phyloP scores from a whole-genome alignment of 202 grass and related monocot species.

The Zoysia matrella region DNA sequence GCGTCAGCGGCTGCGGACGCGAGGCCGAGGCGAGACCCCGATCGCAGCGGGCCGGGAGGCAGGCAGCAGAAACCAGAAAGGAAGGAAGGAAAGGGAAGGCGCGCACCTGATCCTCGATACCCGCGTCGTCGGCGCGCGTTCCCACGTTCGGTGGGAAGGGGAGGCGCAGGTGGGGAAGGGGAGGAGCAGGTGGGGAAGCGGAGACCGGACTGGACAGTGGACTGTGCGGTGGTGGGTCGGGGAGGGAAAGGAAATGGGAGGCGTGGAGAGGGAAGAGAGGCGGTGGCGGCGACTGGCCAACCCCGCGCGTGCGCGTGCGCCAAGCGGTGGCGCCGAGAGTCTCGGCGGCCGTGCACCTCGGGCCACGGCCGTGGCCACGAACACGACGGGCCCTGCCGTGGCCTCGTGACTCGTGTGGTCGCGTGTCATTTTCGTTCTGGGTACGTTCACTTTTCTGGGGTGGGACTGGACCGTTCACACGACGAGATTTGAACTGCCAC shows the following conservation, averaged over 20 bases:
- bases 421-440: no score
- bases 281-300: not conserved
- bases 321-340: not conserved
- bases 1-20: no score
- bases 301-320: not conserved
- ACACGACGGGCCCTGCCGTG: not conserved
- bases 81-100: not conserved
- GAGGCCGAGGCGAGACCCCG: no score
- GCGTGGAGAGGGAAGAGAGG: not conserved
- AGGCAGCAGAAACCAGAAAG: no score
- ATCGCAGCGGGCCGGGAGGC: no score
- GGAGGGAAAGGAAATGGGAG: not conserved
- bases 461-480: no score
- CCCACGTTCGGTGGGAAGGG: not conserved
- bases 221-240: not conserved
- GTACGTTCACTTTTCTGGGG: no score
- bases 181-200: not conserved
- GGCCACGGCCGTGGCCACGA: not conserved
- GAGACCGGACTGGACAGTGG: not conserved
- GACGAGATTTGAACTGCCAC: no score
- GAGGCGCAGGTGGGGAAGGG: not conserved
- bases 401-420: not conserved
- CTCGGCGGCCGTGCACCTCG: not conserved
- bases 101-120: slow-evolving; percentile 12
- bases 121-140: not conserved